phyloP scores from a whole-genome alignment of 768 basidiomycete species.

The Udeniomyces megalosporus region DNA sequence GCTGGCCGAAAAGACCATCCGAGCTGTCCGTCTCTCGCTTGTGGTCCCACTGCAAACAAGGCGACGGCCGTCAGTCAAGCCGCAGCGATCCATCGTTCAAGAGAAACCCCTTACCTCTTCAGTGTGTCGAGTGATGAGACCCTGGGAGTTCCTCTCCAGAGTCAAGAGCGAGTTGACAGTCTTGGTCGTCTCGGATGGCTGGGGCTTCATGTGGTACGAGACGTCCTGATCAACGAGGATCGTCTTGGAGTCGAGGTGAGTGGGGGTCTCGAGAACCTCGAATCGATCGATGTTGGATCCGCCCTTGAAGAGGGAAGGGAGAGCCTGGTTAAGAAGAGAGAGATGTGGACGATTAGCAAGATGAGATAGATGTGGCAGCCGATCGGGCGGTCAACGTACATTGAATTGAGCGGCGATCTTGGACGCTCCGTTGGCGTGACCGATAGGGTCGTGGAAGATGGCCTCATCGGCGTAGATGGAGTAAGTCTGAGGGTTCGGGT shows the following conservation, averaged over 20 bases:
- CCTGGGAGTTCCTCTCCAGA: slow-evolving; percentile 23
- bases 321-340: too few species aligned
- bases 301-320: background rate
- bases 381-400: too few species aligned
- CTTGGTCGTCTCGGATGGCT: slow-evolving; percentile 17
- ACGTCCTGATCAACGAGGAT: slow-evolving; percentile 18
- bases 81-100: too few species aligned
- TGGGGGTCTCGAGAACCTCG: slow-evolving; percentile 25
- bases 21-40: slow-evolving; percentile 24
- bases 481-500: background rate
- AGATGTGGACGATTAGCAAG: too few species aligned
- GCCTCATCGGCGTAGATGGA: slow-evolving; percentile 19
- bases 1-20: slow-evolving; percentile 26
- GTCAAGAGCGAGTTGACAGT: slow-evolving; percentile 25
- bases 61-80: slow-evolving; percentile 10
- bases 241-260: background rate
- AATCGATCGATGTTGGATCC: slow-evolving; percentile 19
- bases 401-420: slow-evolving; percentile 24
- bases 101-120: slow-evolving; percentile 18
- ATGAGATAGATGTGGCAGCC: too few species aligned
- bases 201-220: slow-evolving; percentile 22
- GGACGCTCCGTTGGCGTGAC: slow-evolving; percentile 23
- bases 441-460: slow-evolving; percentile 26
- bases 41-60: slow-evolving; percentile 26
- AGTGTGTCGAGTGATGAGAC: slow-evolving; percentile 20